Evolutionary conservation across 2,329 filamentous ascomycete genomes (phyloP).

Genomic region (Macrophomina tecta): DNA sequence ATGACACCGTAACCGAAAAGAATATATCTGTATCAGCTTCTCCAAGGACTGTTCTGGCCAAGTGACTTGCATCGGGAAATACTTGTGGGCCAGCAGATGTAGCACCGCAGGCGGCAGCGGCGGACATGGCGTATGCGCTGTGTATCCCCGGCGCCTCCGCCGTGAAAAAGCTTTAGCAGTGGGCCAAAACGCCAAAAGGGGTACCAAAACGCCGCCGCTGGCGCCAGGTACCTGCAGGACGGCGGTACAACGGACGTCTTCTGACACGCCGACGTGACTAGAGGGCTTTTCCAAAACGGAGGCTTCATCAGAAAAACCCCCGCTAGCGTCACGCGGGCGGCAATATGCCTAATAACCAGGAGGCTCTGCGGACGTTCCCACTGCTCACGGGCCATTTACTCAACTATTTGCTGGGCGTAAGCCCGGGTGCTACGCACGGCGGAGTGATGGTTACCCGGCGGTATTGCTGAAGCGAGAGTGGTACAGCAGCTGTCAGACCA

Average conservation of each 20-base stretch:
- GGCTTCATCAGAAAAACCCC: background rate
- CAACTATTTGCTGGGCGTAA: constrained; percentile 19
- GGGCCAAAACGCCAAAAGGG: background rate
- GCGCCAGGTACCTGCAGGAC: constrained; percentile 59
- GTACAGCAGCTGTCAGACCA: constrained; percentile 27
- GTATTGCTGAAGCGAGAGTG: background rate
- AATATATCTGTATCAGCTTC: constrained; percentile 4
- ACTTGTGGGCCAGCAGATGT: constrained; percentile 14
- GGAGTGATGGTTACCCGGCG: background rate
- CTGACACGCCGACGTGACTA: background rate
- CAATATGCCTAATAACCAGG: background rate
- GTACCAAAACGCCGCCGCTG: constrained; percentile 52
- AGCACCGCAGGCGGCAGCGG: background rate
- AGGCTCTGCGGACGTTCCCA: background rate
- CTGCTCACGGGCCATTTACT: background rate
- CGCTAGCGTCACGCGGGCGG: background rate
- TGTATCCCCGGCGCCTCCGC: background rate
- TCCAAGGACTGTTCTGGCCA: constrained; percentile 18
- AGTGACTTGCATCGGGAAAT: constrained; percentile 3
- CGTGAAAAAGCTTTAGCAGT: background rate
- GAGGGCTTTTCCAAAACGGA: background rate
- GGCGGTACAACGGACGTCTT: constrained; percentile 35
- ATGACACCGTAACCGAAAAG: background rate
- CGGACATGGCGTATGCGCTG: background rate
- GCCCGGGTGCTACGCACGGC: background rate